Percentiles rank a stretch among this genome's conserved stretches.
phyloP scores from a whole-genome alignment of 371 early-diverging fungal species.

The Basidiobolus meristosporus region DNA sequence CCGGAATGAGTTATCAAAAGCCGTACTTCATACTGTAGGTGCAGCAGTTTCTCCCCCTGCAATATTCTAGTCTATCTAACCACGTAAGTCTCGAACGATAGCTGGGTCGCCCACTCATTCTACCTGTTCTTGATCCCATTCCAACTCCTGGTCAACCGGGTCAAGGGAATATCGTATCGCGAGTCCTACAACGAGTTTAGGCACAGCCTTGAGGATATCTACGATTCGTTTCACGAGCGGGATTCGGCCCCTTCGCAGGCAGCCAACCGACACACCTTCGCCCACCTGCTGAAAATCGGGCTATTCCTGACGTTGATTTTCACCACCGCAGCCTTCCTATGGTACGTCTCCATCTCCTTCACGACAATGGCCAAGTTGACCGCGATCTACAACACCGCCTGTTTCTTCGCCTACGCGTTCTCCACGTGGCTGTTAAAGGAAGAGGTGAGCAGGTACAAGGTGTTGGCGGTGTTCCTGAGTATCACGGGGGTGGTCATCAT shows the following conservation, averaged over 20 bases:
- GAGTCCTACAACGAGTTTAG: conserved; percentile 3
- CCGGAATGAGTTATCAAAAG: background rate
- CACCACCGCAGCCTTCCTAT: conserved; percentile 52
- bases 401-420: conserved; percentile 65
- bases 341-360: conserved; percentile 56
- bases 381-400: conserved; percentile 63
- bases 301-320: conserved; percentile 26
- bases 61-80: background rate
- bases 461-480: conserved; percentile 38
- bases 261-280: background rate
- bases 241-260: background rate
- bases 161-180: conserved; percentile 4
- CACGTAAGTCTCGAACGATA: conserved; percentile 3
- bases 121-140: conserved; percentile 44
- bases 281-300: conserved; percentile 10
- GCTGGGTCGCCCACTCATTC: conserved; percentile 50
- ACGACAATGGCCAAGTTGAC: conserved; percentile 60
- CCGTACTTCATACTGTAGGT: conserved; percentile 64
- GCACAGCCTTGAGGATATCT: conserved; percentile 2
- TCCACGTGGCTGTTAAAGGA: conserved; percentile 46
- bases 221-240: conserved; percentile 1
- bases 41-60: background rate
- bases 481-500: conserved; percentile 48
- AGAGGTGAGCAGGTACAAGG: conserved; percentile 25
- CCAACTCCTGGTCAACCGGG: conserved; percentile 18